phyloP scores from a whole-genome alignment of 2,329 filamentous ascomycete genomes.

The Diplodia scrobiculata region DNA sequence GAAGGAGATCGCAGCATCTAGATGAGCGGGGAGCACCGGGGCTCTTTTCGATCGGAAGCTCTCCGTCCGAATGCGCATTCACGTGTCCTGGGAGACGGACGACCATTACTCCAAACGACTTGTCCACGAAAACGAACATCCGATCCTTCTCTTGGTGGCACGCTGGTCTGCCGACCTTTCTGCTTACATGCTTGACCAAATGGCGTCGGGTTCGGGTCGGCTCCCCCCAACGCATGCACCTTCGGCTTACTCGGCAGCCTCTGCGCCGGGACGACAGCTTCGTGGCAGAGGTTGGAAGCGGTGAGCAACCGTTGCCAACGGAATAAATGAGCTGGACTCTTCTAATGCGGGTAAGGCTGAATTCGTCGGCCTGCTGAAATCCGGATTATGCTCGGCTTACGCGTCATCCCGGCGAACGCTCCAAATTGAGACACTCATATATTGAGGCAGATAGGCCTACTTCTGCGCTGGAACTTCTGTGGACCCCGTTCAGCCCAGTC shows the following conservation, averaged over 20 bases:
- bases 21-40: background rate
- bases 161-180: background rate
- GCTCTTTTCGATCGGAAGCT: background rate
- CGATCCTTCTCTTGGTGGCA: background rate
- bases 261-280: background rate
- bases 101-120: background rate
- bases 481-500: conserved; percentile 9
- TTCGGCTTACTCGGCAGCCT: background rate
- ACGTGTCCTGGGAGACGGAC: background rate
- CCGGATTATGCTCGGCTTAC: conserved; percentile 22
- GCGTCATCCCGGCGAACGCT: conserved; percentile 19
- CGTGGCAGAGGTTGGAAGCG: background rate
- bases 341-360: conserved; percentile 13
- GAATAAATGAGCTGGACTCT: background rate
- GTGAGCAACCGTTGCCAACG: conserved; percentile 3
- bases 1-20: background rate
- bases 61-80: background rate
- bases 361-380: background rate
- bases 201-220: background rate
- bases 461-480: conserved; percentile 4
- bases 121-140: conserved; percentile 1
- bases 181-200: background rate
- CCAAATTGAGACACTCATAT: conserved; percentile 12
- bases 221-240: conserved; percentile 1
- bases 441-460: conserved; percentile 24